Evolutionary conservation across 1,139 yeast genomes (phyloP).

Genomic region (Spathaspora jeffriesii): DNA sequence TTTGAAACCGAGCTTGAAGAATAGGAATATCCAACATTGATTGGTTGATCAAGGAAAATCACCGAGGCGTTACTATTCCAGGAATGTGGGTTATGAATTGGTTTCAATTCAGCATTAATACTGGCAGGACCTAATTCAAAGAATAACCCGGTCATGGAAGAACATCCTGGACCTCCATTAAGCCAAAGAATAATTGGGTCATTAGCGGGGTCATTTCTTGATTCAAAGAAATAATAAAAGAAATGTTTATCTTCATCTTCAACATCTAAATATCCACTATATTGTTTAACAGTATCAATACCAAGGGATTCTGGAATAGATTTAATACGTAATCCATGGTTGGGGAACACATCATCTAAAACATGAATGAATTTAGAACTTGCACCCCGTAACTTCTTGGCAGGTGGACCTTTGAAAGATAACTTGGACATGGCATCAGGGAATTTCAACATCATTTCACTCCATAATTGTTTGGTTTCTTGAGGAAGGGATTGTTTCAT

Average conservation of each 20-base stretch:
- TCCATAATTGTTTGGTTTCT: slow-evolving; percentile 56
- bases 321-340: slow-evolving; percentile 64
- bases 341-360: slow-evolving; percentile 42
- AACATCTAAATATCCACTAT: slow-evolving; percentile 86
- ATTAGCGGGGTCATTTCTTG: slow-evolving; percentile 44
- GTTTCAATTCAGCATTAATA: slow-evolving; percentile 35
- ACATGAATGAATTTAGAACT: slow-evolving; percentile 61
- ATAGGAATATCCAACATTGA: slow-evolving; percentile 76
- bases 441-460: slow-evolving; percentile 57
- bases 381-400: slow-evolving; percentile 33
- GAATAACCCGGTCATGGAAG: slow-evolving; percentile 43
- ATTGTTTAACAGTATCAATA: slow-evolving; percentile 77
- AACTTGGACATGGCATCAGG: slow-evolving; percentile 53
- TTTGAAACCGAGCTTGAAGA: slow-evolving; percentile 61
- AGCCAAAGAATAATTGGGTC: slow-evolving; percentile 49
- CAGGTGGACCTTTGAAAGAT: slow-evolving; percentile 51
- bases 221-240: slow-evolving; percentile 46
- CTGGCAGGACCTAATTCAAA: slow-evolving; percentile 46
- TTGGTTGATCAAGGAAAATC: slow-evolving; percentile 49
- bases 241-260: slow-evolving; percentile 81
- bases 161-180: slow-evolving; percentile 50
- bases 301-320: slow-evolving; percentile 62
- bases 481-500: slow-evolving; percentile 50
- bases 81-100: slow-evolving; percentile 38
- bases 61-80: slow-evolving; percentile 49